Conservation (phyloP, 2,329 filamentous ascomycete species). For the Tolypocladium tropicale region DNA sequence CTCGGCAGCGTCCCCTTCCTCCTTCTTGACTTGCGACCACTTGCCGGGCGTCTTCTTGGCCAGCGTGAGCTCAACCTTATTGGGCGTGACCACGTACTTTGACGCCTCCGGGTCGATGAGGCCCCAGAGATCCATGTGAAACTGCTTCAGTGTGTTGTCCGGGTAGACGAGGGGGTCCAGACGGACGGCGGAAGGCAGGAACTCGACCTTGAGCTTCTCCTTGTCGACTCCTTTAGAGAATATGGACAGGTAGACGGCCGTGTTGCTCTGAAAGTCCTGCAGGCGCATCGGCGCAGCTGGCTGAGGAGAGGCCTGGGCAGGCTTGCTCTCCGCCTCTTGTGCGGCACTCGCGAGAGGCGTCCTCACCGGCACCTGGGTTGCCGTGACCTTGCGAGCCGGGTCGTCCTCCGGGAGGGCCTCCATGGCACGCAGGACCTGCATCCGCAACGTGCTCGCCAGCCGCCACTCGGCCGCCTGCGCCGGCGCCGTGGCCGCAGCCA, state of each 20-base stretch:
- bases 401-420: constrained; percentile 33
- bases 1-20: not conserved
- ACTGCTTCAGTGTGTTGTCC: constrained; percentile 46
- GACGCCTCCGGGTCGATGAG: constrained; percentile 52
- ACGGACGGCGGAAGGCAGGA: constrained; percentile 13
- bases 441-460: constrained; percentile 33
- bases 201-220: constrained; percentile 28
- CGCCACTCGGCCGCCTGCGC: constrained; percentile 20
- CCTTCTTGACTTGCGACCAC: constrained; percentile 39
- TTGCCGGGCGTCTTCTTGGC: constrained; percentile 58
- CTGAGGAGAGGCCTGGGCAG: constrained; percentile 6
- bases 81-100: constrained; percentile 56
- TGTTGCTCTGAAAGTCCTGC: constrained; percentile 25
- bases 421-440: constrained; percentile 36
- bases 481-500: not conserved
- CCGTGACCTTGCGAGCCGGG: constrained; percentile 34
- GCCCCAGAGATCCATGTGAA: constrained; percentile 56
- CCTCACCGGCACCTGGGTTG: constrained; percentile 18
- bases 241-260: constrained; percentile 26
- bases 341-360: constrained; percentile 12
- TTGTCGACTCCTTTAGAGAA: constrained; percentile 32
- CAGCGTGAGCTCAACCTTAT: constrained; percentile 70
- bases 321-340: not conserved
- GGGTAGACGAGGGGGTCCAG: constrained; percentile 22
- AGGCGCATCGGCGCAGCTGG: constrained; percentile 14